Percentiles rank a stretch among this genome's conserved stretches.
Conservation (phyloP, 179 eudicot species). For the Amaranthus tricolor region DNA sequence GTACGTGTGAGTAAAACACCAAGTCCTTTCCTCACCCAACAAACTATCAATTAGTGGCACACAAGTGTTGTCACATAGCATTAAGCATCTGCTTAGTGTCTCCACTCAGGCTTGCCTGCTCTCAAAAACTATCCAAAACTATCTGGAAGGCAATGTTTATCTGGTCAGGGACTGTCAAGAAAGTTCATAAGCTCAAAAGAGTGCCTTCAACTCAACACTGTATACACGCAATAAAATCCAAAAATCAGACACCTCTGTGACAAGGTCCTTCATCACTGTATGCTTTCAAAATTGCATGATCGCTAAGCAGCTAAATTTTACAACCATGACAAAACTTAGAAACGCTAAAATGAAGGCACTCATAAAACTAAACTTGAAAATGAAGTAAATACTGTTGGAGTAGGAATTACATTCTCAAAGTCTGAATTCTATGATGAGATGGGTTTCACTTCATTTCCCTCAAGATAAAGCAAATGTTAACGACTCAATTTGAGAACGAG, state of each 20-base stretch:
- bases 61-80: neutral
- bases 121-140: neutral
- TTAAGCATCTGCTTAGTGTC: neutral
- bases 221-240: neutral
- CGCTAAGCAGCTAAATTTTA: neutral
- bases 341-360: neutral
- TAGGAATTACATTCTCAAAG: too few species aligned
- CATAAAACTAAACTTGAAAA: neutral
- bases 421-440: too few species aligned
- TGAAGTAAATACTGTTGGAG: too few species aligned
- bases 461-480: neutral
- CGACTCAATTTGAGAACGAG: neutral
- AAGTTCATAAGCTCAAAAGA: neutral
- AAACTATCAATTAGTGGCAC: neutral
- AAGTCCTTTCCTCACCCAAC: slow-evolving; percentile 1
- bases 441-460: too few species aligned
- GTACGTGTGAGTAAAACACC: neutral
- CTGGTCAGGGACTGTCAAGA: neutral
- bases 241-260: neutral
- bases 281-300: neutral
- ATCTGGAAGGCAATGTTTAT: neutral
- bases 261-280: neutral
- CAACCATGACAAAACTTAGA: neutral
- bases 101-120: neutral
- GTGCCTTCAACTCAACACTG: neutral